Evolutionary conservation across 257 asterid genomes (phyloP).

Genomic region (Euphrasia confusa): DNA sequence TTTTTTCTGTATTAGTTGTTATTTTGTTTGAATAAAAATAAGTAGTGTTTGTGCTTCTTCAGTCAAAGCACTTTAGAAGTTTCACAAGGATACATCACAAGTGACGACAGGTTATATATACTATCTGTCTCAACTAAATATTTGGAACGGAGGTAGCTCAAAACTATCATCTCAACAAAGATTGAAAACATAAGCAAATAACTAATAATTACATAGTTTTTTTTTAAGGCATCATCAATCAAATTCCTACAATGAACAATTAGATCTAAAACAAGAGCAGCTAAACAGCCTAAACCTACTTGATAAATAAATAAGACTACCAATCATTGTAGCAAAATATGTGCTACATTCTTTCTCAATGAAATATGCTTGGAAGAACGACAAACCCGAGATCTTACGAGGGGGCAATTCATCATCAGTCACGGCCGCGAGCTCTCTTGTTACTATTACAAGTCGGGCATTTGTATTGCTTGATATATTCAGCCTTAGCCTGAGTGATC

Average conservation of each 20-base stretch:
- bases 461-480: conserved; percentile 78
- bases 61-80: too few species aligned
- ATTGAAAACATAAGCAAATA: not conserved
- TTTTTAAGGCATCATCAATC: too few species aligned
- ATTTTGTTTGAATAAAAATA: too few species aligned
- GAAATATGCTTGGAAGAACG: conserved; percentile 11
- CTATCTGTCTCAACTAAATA: too few species aligned
- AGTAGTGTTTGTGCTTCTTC: too few species aligned
- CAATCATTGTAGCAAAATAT: conserved; percentile 1
- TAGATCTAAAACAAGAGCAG: conserved; percentile 20
- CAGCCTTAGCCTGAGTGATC: conserved; percentile 81
- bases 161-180: not conserved
- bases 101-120: too few species aligned
- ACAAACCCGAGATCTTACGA: not conserved
- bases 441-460: conserved; percentile 69
- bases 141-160: too few species aligned
- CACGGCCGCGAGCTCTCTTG: conserved; percentile 57
- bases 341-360: conserved; percentile 1
- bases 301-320: conserved; percentile 12
- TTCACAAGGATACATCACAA: too few species aligned
- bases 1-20: too few species aligned
- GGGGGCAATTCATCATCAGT: not conserved
- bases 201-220: not conserved
- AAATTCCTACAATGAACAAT: conserved; percentile 26
- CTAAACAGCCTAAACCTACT: not conserved